Conservation (phyloP, 1,139 yeast species). For the Geotrichum aggregatum region DNA sequence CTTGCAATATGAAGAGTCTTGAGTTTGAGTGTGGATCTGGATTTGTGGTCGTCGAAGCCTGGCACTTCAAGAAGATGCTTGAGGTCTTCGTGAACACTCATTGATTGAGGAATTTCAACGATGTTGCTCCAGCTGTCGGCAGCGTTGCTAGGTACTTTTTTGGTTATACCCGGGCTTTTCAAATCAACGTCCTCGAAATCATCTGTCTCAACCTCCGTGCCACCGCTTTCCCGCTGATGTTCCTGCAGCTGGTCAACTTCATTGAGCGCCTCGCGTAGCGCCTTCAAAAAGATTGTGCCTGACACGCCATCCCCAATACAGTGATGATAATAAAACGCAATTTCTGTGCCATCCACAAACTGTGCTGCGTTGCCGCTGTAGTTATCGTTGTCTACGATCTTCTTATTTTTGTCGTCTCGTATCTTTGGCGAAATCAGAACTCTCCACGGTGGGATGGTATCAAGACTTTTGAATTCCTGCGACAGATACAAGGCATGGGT, state of each 20-base stretch:
- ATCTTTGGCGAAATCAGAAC: slow-evolving; percentile 6
- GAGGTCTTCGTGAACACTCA: not conserved
- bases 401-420: not conserved
- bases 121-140: too few species aligned
- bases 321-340: slow-evolving; percentile 9
- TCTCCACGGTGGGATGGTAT: slow-evolving; percentile 9
- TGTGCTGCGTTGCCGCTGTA: not conserved
- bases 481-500: not conserved
- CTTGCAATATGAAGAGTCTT: too few species aligned
- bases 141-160: too few species aligned
- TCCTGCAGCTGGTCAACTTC: not conserved
- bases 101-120: not conserved
- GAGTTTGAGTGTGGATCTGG: too few species aligned
- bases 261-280: slow-evolving; percentile 1
- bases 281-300: slow-evolving; percentile 4
- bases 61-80: slow-evolving; percentile 4
- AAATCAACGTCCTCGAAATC: too few species aligned
- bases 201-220: too few species aligned
- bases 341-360: slow-evolving; percentile 1
- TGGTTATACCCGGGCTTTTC: too few species aligned
- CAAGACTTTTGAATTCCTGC: not conserved
- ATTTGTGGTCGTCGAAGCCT: too few species aligned
- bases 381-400: not conserved
- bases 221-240: not conserved
- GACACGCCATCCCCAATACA: slow-evolving; percentile 6